Base-by-base conservation (phyloP, 768 basidiomycete genomes). In the Naganishia kalamii region DNA sequence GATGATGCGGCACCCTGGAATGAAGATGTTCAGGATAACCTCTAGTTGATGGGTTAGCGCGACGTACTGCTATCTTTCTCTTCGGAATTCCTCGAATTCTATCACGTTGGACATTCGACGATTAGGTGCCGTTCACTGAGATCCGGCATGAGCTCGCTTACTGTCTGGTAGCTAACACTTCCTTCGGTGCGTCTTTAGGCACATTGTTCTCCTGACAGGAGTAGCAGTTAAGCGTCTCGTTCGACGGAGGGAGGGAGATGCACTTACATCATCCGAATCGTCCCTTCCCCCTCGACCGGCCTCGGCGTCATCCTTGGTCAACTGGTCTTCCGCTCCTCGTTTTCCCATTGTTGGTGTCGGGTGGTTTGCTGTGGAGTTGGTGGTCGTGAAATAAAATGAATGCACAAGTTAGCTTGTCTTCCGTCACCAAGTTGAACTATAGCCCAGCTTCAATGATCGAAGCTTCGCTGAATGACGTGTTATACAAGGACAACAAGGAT, bases 11-110 rank as follows among this genome's bases (percentile, higher is more conserved):
- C 60, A 19, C 43, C 25, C 51, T 48, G 12, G 65, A 17, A 33
- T 57, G 21, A n/a, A 57, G 11, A 25, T 21, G 17, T 13, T 4
- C 23, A 7, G 29, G n/a, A 21, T 5, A 35, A 33, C n/a, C n/a
- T n/a, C n/a, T n/a, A n/a, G n/a, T n/a, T n/a, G n/a, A n/a, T n/a
- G n/a, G n/a, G n/a, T n/a, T n/a, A n/a, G n/a, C n/a, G n/a, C n/a
- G 25, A 46, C 60, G 3, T 59, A 44, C 63, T 3, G 43, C 50
- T 37, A 25, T 69, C 61, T 69, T 68, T 35, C 75, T 69, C 66
- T 77, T 75, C n/a, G 76, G 76, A 67, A 77, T 60, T 23, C 73
- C 73, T 67, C 74, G 65, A 35, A 77, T 73, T 23, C 71, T 71
- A 60, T 0, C 6, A 23, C 11, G 35, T 10, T 5, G 32, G 23